These are phyloP conservation scores for Mycosarcoma maydis DNA, from an alignment of 1,284 basidiomycete genomes.

Conservation along the genomic window DNA sequence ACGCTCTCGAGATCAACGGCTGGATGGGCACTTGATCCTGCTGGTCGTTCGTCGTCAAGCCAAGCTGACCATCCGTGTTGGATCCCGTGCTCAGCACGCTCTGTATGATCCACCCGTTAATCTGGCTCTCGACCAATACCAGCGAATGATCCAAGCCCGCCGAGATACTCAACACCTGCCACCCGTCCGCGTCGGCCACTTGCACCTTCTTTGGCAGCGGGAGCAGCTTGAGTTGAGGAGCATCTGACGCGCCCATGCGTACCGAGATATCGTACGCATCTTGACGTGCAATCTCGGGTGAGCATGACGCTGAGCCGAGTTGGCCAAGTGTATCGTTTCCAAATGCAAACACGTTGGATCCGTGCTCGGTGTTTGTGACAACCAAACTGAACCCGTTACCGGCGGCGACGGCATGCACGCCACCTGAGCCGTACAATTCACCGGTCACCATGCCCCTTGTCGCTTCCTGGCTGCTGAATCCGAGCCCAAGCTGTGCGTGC, in stretches of 20 bases:
- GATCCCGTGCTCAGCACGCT: constrained; percentile 16
- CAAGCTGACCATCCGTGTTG: constrained; percentile 58
- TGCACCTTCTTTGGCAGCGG: constrained; percentile 14
- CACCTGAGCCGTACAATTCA: constrained; percentile 4
- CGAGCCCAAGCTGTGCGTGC: constrained; percentile 37
- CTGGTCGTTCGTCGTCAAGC: neutral
- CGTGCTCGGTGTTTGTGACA: neutral
- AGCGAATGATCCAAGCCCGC: constrained; percentile 34
- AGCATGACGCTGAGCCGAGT: constrained; percentile 10
- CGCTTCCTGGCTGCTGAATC: constrained; percentile 35
- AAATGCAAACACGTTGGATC: constrained; percentile 6
- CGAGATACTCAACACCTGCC: constrained; percentile 8
- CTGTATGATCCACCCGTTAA: constrained; percentile 13
- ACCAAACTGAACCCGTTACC: constrained; percentile 24
- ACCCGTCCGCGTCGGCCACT: neutral
- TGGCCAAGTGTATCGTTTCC: constrained; percentile 42
- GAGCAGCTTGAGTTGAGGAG: constrained; percentile 14
- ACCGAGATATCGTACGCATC: constrained; percentile 34
- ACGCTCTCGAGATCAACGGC: constrained; percentile 11
- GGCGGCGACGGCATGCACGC: constrained; percentile 4
- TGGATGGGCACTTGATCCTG: constrained; percentile 11
- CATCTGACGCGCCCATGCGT: neutral
- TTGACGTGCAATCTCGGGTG: neutral
- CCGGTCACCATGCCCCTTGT: constrained; percentile 40
- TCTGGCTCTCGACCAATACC: constrained; percentile 8